phyloP scores from a whole-genome alignment of 495 filamentous ascomycete genomes.

The Tetracladium setigerum region DNA sequence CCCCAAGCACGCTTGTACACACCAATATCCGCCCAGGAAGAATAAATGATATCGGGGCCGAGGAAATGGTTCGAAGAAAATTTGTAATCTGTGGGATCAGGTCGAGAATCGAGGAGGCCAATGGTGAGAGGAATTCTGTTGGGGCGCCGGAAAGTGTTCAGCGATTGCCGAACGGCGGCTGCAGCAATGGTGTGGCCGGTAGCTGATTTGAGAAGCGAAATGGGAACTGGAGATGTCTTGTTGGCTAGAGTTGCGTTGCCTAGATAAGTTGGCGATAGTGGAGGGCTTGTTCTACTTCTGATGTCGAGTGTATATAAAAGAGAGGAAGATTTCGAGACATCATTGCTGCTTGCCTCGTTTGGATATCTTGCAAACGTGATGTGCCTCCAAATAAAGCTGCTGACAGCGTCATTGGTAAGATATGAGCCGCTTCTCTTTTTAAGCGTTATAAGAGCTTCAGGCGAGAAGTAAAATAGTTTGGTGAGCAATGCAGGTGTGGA shows the following conservation, averaged over 20 bases:
- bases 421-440: conserved; percentile 3
- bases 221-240: not conserved
- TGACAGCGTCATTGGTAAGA: conserved; percentile 10
- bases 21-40: conserved; percentile 4
- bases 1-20: conserved; percentile 4
- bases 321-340: conserved; percentile 1
- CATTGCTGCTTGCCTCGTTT: not conserved
- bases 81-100: conserved; percentile 6
- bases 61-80: conserved; percentile 4
- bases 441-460: not conserved
- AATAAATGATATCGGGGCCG: conserved; percentile 2
- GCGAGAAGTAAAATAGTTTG: conserved; percentile 7
- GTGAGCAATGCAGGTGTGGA: conserved; percentile 2
- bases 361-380: conserved; percentile 8
- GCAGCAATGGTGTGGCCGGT: conserved; percentile 1
- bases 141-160: not conserved
- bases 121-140: conserved; percentile 6
- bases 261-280: conserved; percentile 6
- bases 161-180: conserved; percentile 1
- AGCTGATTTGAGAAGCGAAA: not conserved
- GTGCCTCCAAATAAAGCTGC: conserved; percentile 9
- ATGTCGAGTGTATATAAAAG: conserved; percentile 5
- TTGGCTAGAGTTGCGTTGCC: conserved; percentile 3
- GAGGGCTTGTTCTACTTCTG: conserved; percentile 7
- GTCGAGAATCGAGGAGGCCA: conserved; percentile 1